Evolutionary conservation across 225 moss, liverwort and hornwort species (phyloP), one percentile per base, ranked within the genome.

Genomic region (Physcomitrium patens): DNA sequence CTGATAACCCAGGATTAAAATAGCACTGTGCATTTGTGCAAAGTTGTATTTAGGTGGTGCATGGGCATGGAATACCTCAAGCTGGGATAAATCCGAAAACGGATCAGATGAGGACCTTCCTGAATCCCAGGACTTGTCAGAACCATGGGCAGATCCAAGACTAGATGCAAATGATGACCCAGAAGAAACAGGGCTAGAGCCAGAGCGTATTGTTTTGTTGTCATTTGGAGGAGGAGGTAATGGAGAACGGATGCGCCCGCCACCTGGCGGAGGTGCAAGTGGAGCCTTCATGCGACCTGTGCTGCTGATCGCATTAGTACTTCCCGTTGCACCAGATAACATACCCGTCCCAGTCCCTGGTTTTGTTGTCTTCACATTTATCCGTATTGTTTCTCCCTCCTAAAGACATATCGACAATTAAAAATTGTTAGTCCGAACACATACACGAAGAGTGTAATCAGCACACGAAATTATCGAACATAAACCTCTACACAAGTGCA

Each of bases 331-430:
- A 87, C 86, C 81, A 15, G 97, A 91, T 62, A 99, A 80, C 94
- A 94, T 90, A 79, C 89, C 93, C 41, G 93, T 61, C 18, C 94
- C 93, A 57, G 97, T 81, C 37, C 76, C 90, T 77, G 93, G 79
- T 73, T 88, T 88, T 27, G 31, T 4, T 4, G 95, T 95, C 83
- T 95, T 99, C 41, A 99, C 97, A 63, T 93, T 95, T 54, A 99
- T 99, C 70, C 95, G 84, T 77, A 99, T 99, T 8, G 97, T 99
- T 80, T 99, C 91, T 80, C 97, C 97, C 77, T 99, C 97, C 97
- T 99, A 74, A 75, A 67, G 27, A 58, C 58, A 18, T 66, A 77
- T n/a, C 12, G 10, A 44, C 19, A 73, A n/a, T 47, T 60, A 28
- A 28, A 67, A 41, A 24, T 12, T 48, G 41, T 60, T n/a, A 60